Evolutionary conservation across 345 rosid species (phyloP), one percentile per base, ranked within the genome.

Genomic region (Eucalyptus curtisii): DNA sequence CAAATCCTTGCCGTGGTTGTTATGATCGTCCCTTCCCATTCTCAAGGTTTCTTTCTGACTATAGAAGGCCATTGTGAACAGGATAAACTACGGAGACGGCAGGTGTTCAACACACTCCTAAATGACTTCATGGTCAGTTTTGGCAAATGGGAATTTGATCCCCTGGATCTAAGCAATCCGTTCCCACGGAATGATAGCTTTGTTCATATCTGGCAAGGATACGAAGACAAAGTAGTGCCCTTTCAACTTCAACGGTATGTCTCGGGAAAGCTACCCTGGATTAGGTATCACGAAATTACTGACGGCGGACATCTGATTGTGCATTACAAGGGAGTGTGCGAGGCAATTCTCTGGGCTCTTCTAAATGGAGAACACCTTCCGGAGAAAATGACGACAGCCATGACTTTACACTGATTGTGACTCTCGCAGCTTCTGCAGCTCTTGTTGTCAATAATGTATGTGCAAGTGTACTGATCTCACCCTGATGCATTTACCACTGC

Each of bases 191-290:
- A 92, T 44, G 88, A 87, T 85, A 88, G 93, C 86, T 92, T 92
- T 37, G 96, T 96, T 91, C 97, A 97, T 86, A 94, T 96, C 89
- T 97, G 99, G 99, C 98, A 96, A 93, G 99, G 99, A 25, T 89
- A 91, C 11, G 96, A 96, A 91, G 99, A 97, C 90, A 97, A 93
- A 92, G 95, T 97, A 33, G 97, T 97, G 71, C 97, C 99, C 4
- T 91, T 87, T 90, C 95, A 96, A 89, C 93, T 96, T 44, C 98
- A 96, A 86, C 91, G 99, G 59, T 95, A 87, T 90, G 92, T 96
- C 57, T 91, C 96, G 14, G 90, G 71, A 55, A 95, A 93, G 91
- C 87, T 96, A 48, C 95, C 97, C 5, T 97, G 99, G 99, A 94
- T 96, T 86, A 93, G 80, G 88, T 96, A 97, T 52, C 99, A 97